A percentile compares a stretch with the other conserved stretches of the same genome.
These are phyloP conservation scores for Cyclocybe cylindracea DNA, from an alignment of 768 basidiomycete species.

Conservation along the genomic window DNA sequence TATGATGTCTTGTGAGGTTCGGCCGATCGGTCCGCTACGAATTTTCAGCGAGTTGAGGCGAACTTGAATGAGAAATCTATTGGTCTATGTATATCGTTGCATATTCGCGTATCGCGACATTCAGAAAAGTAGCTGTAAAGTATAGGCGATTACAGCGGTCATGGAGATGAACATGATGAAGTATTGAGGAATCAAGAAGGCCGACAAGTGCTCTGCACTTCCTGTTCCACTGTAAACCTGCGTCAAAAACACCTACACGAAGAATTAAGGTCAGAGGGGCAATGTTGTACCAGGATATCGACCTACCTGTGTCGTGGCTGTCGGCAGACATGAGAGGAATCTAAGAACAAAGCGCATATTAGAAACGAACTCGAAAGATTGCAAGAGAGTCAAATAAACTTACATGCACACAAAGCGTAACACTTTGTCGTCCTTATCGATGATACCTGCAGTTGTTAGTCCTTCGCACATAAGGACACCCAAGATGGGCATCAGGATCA, in stretches of 20 bases:
- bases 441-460: conserved; percentile 46
- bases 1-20: not conserved
- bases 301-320: conserved; percentile 57
- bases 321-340: conserved; percentile 61
- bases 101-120: not conserved
- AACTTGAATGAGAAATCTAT: too few relatives aligned
- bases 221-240: conserved; percentile 71
- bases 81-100: too few relatives aligned
- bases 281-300: not conserved
- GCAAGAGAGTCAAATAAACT: conserved; percentile 23
- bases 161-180: conserved; percentile 52
- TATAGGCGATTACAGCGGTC: conserved; percentile 50
- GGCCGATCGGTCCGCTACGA: not conserved
- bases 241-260: conserved; percentile 55
- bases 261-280: not conserved
- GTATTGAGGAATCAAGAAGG: conserved; percentile 67
- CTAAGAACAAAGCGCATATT: conserved; percentile 27
- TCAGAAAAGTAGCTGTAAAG: conserved; percentile 44
- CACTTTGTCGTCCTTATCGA: conserved; percentile 54
- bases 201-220: conserved; percentile 57
- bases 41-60: too few relatives aligned
- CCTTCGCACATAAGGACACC: conserved; percentile 59
- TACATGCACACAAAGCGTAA: conserved; percentile 71
- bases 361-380: not conserved
- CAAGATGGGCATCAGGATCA: conserved; percentile 59